phyloP scores from a whole-genome alignment of 129 eudicot genomes.

The Centaurea solstitialis region DNA sequence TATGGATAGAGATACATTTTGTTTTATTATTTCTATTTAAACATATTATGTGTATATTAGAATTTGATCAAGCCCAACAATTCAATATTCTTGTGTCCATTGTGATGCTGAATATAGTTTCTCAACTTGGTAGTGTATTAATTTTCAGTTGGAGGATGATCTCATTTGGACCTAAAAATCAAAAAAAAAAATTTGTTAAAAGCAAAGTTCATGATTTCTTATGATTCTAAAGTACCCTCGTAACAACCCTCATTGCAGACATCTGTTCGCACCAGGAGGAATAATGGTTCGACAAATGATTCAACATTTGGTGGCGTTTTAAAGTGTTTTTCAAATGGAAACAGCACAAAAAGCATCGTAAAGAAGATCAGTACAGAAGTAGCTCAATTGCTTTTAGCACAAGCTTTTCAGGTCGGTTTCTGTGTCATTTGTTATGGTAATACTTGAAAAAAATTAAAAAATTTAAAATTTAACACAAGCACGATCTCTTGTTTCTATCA shows the following conservation, averaged over 20 bases:
- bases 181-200: background rate
- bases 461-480: background rate
- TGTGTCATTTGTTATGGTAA: background rate
- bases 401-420: constrained; percentile 82
- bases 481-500: constrained; percentile 17
- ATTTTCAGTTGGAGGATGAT: background rate
- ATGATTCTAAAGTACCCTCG: background rate
- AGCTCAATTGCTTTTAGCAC: constrained; percentile 72
- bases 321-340: constrained; percentile 61
- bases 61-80: background rate
- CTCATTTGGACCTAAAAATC: background rate
- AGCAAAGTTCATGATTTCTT: background rate
- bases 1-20: background rate
- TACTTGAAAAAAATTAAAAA: background rate
- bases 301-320: constrained; percentile 68
- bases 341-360: constrained; percentile 47
- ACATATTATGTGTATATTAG: background rate
- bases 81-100: background rate
- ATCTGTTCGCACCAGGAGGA: constrained; percentile 68
- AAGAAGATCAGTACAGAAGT: constrained; percentile 69
- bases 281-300: constrained; percentile 42
- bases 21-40: background rate
- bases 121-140: background rate
- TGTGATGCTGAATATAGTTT: background rate
- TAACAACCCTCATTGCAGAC: constrained; percentile 40